Conservation (phyloP, 2,329 filamentous ascomycete species). For the Rutstroemia sp. region DNA sequence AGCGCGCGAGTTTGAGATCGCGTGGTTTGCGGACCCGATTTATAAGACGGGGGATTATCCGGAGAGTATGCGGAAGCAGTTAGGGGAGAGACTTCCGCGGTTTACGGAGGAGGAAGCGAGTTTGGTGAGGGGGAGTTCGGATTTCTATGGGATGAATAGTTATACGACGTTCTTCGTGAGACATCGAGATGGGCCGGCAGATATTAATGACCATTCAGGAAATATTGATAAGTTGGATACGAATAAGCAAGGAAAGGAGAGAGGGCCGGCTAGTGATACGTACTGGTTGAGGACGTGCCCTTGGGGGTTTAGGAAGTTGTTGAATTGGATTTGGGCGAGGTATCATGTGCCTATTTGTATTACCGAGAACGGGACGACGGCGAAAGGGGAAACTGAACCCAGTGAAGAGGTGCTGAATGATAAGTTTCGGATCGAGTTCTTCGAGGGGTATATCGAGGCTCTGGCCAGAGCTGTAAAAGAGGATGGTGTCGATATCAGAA, state of each 20-base stretch:
- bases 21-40: conserved; percentile 80
- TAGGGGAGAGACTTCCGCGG: conserved; percentile 67
- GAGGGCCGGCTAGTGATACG: conserved; percentile 74
- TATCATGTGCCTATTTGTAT: conserved; percentile 77
- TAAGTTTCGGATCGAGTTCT: conserved; percentile 73
- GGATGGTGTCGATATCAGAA: conserved; percentile 70
- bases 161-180: conserved; percentile 82
- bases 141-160: conserved; percentile 92
- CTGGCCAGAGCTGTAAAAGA: conserved; percentile 64
- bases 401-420: conserved; percentile 66
- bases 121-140: conserved; percentile 70
- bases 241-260: conserved; percentile 63
- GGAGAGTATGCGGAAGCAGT: conserved; percentile 71
- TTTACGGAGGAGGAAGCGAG: conserved; percentile 62
- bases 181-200: conserved; percentile 54
- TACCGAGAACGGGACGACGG: conserved; percentile 78
- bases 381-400: conserved; percentile 72
- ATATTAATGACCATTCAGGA: conserved; percentile 61
- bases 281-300: conserved; percentile 72
- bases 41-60: conserved; percentile 73
- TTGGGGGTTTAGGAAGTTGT: conserved; percentile 66
- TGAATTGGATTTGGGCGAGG: conserved; percentile 69
- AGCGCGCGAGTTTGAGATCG: conserved; percentile 78
- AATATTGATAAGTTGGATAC: conserved; percentile 66
- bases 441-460: conserved; percentile 65